Evolutionary conservation across 2,329 filamentous ascomycete species (phyloP).

Genomic region (Talaromyces sp.): DNA sequence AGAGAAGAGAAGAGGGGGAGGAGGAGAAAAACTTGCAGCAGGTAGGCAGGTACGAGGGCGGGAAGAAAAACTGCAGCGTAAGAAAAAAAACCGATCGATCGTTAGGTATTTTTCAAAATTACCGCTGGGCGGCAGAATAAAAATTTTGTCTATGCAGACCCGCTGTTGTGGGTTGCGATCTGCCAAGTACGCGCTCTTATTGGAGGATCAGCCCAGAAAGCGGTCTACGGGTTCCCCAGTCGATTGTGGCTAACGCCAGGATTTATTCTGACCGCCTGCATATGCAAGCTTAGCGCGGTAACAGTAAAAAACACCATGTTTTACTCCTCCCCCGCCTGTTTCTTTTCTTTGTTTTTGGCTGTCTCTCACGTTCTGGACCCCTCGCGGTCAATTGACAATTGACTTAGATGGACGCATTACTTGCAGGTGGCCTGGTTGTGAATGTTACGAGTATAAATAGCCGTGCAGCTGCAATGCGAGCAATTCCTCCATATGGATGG

Average conservation of each 20-base stretch:
- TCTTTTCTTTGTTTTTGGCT: background rate
- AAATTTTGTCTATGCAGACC: constrained; percentile 28
- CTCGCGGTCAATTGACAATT: background rate
- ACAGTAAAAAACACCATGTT: background rate
- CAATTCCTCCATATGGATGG: background rate
- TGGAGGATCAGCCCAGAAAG: constrained; percentile 21
- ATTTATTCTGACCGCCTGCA: constrained; percentile 10
- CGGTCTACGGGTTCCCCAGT: constrained; percentile 1
- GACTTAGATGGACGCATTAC: background rate
- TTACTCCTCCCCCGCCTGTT: constrained; percentile 7
- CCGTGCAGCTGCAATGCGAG: background rate
- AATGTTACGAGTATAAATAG: too few relatives aligned
- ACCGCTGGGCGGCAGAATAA: constrained; percentile 21
- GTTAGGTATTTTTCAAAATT: constrained; percentile 1
- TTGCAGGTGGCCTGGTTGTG: background rate
- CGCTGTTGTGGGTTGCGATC: constrained; percentile 16
- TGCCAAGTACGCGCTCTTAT: constrained; percentile 25
- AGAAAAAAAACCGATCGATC: background rate
- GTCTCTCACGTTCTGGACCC: background rate
- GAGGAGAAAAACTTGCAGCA: background rate
- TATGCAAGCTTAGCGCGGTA: constrained; percentile 6
- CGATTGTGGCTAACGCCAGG: constrained; percentile 2
- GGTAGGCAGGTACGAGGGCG: constrained; percentile 18
- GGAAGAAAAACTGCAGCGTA: constrained; percentile 20
- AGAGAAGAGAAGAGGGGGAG: constrained; percentile 23